These are phyloP conservation scores for Prunella vulgaris DNA, from an alignment of 257 asterid species.

Conservation along the genomic window DNA sequence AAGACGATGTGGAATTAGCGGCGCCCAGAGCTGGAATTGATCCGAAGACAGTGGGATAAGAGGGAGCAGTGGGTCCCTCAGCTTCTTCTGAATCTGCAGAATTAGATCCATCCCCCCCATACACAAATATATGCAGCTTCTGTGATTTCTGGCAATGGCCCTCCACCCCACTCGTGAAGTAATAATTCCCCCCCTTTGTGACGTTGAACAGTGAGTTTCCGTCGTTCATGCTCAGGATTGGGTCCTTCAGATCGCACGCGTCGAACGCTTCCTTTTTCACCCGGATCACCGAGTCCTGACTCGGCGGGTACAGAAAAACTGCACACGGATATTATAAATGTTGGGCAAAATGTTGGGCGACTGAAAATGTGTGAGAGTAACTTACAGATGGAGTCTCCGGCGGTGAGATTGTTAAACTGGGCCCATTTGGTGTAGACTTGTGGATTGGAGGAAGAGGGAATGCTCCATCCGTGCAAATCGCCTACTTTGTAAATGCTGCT, in stretches of 20 bases:
- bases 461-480: slow-evolving; percentile 67
- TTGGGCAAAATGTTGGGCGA: no score
- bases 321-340: no score
- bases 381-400: slow-evolving; percentile 90
- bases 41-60: slow-evolving; percentile 60
- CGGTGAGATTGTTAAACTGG: slow-evolving; percentile 42
- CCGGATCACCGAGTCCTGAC: slow-evolving; percentile 84
- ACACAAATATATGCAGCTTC: slow-evolving; percentile 57
- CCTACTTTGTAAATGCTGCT: slow-evolving; percentile 66
- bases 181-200: slow-evolving; percentile 49
- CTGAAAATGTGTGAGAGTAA: no score
- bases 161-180: slow-evolving; percentile 71
- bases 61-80: slow-evolving; percentile 57
- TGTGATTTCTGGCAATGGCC: slow-evolving; percentile 65
- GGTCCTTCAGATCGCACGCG: slow-evolving; percentile 70
- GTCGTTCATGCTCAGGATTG: slow-evolving; percentile 62
- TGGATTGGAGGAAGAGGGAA: slow-evolving; percentile 59
- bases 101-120: slow-evolving; percentile 57
- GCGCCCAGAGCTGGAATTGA: slow-evolving; percentile 52
- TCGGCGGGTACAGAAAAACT: slow-evolving; percentile 97
- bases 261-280: slow-evolving; percentile 53
- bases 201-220: slow-evolving; percentile 83
- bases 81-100: slow-evolving; percentile 40
- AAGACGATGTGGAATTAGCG: slow-evolving; percentile 15
- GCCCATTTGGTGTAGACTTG: slow-evolving; percentile 66